These are phyloP conservation scores for Jatropha podagrica DNA, from an alignment of 441 rosid genomes.

Conservation along the genomic window DNA sequence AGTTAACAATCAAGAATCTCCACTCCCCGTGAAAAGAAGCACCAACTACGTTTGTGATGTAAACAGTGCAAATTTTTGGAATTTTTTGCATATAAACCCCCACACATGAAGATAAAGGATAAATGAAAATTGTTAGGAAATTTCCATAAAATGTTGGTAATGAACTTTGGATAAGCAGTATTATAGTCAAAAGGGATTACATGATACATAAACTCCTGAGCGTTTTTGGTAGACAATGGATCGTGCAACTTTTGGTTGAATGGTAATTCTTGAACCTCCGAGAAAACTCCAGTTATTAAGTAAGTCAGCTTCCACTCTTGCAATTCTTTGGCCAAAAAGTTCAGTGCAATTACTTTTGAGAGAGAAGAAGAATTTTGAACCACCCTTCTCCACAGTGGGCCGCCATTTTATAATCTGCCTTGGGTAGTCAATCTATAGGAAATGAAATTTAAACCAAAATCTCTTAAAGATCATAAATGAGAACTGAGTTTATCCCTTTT, in stretches of 20 bases:
- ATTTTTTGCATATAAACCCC: neutral
- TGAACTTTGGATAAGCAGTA: neutral
- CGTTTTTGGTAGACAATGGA: slow-evolving; percentile 29
- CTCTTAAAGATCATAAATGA: slow-evolving; percentile 17
- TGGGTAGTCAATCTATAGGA: slow-evolving; percentile 39
- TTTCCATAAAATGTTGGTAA: neutral
- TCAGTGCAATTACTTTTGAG: slow-evolving; percentile 25
- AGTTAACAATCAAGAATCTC: neutral
- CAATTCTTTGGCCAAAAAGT: slow-evolving; percentile 31
- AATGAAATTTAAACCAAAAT: slow-evolving; percentile 26
- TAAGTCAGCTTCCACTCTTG: slow-evolving; percentile 31
- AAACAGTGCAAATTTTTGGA: neutral
- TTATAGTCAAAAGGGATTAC: slow-evolving; percentile 36
- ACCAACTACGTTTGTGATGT: neutral
- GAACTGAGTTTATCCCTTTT: neutral
- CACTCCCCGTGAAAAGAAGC: neutral
- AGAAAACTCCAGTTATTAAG: slow-evolving; percentile 52
- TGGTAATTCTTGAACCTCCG: slow-evolving; percentile 53
- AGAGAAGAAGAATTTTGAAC: slow-evolving; percentile 30
- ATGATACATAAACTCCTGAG: slow-evolving; percentile 61
- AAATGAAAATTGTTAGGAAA: neutral
- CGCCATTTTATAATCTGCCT: slow-evolving; percentile 26
- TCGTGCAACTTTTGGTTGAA: slow-evolving; percentile 30
- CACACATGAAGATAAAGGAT: neutral
- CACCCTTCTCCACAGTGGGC: slow-evolving; percentile 24